These are phyloP conservation scores for Microbotryum lychnidis-dioicae DNA, from an alignment of 1,284 basidiomycete genomes.

Conservation along the genomic window DNA sequence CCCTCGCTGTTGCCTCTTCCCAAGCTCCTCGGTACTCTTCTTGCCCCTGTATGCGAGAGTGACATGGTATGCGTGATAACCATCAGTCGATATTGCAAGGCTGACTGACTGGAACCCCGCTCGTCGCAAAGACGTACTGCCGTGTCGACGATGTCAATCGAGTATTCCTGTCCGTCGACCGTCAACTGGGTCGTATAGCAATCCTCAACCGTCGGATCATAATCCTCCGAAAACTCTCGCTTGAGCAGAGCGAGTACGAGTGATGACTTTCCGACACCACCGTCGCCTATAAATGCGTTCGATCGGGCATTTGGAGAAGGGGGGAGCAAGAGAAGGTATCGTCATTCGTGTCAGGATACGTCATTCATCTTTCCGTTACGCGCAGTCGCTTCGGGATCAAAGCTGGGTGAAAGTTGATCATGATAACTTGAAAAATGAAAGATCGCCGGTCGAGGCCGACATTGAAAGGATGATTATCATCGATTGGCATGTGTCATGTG, in stretches of 20 bases:
- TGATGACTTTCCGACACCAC: slow-evolving; percentile 21
- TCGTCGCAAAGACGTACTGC: not conserved
- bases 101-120: no score
- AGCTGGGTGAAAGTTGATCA: no score
- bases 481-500: no score
- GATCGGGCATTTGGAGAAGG: not conserved
- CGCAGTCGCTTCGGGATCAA: no score
- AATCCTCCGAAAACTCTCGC: slow-evolving; percentile 15
- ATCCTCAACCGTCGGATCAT: slow-evolving; percentile 24
- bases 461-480: no score
- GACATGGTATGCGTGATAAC: no score
- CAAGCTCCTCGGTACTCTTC: slow-evolving; percentile 25
- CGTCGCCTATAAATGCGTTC: slow-evolving; percentile 14
- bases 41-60: not conserved
- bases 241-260: slow-evolving; percentile 16
- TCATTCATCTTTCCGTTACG: not conserved
- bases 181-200: slow-evolving; percentile 5
- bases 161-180: slow-evolving; percentile 19
- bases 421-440: no score
- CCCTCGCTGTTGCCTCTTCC: slow-evolving; percentile 14
- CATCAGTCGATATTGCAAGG: no score
- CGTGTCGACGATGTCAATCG: slow-evolving; percentile 22
- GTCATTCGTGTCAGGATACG: not conserved
- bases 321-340: not conserved
- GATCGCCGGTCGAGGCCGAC: no score